A percentile compares a stretch with the other conserved stretches of the same genome.
These are phyloP conservation scores for Lathyrus aphaca DNA, from an alignment of 306 rosid species.

Conservation along the genomic window DNA sequence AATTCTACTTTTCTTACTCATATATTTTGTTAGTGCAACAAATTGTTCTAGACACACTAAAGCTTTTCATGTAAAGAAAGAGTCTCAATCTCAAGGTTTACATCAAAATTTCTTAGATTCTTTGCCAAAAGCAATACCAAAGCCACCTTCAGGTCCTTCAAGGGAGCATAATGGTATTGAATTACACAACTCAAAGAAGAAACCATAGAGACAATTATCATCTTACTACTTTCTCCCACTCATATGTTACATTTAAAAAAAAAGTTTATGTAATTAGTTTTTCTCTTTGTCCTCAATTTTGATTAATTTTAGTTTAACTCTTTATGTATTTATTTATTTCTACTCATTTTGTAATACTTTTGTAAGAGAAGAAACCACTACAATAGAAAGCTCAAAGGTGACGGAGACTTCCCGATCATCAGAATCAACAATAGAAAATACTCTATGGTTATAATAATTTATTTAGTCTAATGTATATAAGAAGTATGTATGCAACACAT, in stretches of 20 bases:
- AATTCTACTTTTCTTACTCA: slow-evolving; percentile 44
- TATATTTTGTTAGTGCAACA: slow-evolving; percentile 38
- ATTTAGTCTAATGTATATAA: too few species aligned
- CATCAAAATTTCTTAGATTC: slow-evolving; percentile 51
- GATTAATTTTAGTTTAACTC: slow-evolving; percentile 1
- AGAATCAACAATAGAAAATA: too few species aligned
- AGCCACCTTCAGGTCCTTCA: slow-evolving; percentile 92
- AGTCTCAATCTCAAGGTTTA: slow-evolving; percentile 42
- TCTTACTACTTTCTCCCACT: neutral
- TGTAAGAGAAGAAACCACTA: neutral
- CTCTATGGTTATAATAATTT: too few species aligned
- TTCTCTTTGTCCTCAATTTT: slow-evolving; percentile 12
- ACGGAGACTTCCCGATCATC: too few species aligned
- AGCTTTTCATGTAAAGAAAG: slow-evolving; percentile 50
- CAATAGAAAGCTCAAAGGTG: neutral
- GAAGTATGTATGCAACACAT: too few species aligned
- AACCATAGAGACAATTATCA: slow-evolving; percentile 43
- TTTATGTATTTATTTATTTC: neutral
- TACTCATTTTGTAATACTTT: slow-evolving; percentile 2
- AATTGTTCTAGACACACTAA: slow-evolving; percentile 48
- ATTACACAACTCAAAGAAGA: slow-evolving; percentile 48
- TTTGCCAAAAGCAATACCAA: slow-evolving; percentile 65
- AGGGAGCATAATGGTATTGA: slow-evolving; percentile 69
- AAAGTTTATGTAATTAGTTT: slow-evolving; percentile 38
- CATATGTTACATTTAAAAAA: neutral